Evolutionary conservation across 192 early-diverging fungal genomes (phyloP).

Genomic region (Backusella tuberculispora): DNA sequence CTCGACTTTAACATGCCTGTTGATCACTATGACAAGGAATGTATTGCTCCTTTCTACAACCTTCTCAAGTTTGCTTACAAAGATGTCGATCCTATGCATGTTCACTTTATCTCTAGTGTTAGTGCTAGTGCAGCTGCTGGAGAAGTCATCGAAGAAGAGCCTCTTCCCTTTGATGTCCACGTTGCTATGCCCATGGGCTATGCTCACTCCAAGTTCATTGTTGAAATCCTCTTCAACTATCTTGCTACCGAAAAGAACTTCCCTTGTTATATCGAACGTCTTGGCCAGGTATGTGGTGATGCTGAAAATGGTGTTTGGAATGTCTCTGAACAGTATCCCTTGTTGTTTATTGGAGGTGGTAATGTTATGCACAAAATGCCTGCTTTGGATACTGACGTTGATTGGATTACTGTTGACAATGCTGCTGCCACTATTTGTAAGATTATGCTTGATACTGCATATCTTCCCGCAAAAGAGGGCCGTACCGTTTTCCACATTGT

Average conservation of each 20-base stretch:
- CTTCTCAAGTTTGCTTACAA: slow-evolving; percentile 31
- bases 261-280: slow-evolving; percentile 28
- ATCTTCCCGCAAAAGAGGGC: not conserved
- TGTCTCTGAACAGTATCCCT: slow-evolving; percentile 24
- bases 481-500: slow-evolving; percentile 33
- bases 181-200: slow-evolving; percentile 36
- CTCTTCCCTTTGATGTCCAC: slow-evolving; percentile 21
- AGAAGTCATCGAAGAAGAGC: slow-evolving; percentile 16
- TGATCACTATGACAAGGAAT: slow-evolving; percentile 30
- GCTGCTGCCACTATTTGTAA: slow-evolving; percentile 31
- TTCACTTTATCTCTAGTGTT: slow-evolving; percentile 33
- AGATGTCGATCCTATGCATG: slow-evolving; percentile 19
- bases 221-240: slow-evolving; percentile 28
- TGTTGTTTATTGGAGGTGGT: slow-evolving; percentile 33
- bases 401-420: slow-evolving; percentile 38
- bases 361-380: slow-evolving; percentile 36
- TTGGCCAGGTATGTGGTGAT: slow-evolving; percentile 40
- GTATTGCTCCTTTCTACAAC: slow-evolving; percentile 27
- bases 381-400: slow-evolving; percentile 13
- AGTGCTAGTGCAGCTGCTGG: slow-evolving; percentile 22
- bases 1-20: slow-evolving; percentile 42
- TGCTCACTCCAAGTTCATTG: slow-evolving; percentile 40
- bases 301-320: slow-evolving; percentile 38
- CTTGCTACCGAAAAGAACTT: slow-evolving; percentile 26
- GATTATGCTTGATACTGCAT: slow-evolving; percentile 17